Evolutionary conservation across 306 rosid genomes (phyloP), one percentile per base, ranked within the genome.

Genomic region (Quillaja saponaria): DNA sequence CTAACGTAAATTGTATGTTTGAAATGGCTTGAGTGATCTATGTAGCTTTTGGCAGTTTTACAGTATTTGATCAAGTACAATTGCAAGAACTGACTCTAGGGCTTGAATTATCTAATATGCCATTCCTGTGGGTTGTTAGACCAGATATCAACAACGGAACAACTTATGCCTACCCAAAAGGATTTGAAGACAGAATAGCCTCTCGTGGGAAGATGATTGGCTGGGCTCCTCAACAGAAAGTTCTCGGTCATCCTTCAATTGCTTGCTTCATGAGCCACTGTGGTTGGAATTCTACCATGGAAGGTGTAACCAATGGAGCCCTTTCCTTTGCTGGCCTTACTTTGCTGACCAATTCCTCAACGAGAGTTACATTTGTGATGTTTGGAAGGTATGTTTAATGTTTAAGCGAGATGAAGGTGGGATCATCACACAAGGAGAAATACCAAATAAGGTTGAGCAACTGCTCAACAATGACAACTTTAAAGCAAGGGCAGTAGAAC

Each of bases 311-410:
- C 10, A 10, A 34, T 17, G 82, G 75, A 8, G 19, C 19, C 72
- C 78, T 50, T 78, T 78, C 66, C 52, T 78, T 34, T 73, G 72
- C 64, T 77, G 75, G 75, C 72, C 82, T 42, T 72, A 67, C 31
- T 33, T 20, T 5, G 6, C 1, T 6, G 75, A 77, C 49, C 82
- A 77, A 31, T 62, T 72, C 25, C 6, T 28, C 16, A 2, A 72
- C 31, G 63, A 35, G 46, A 37, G 51, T 6, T 68, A 72, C 33
- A 52, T 78, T 56, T 78, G 75, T 58, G 51, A 72, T 51, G 69
- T 68, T 38, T 78, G 82, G 82, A 78, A 68, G 34, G 61, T 68
- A 21, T 72, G 82, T 18, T 0, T 73, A 44, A 21, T 34, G 13
- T 44, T 73, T 66, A 8, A 51, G 4, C 28, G 0, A 45, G 39